Conservation (phyloP, 805 yeast genomes). For the Ascoidea asiatica region DNA sequence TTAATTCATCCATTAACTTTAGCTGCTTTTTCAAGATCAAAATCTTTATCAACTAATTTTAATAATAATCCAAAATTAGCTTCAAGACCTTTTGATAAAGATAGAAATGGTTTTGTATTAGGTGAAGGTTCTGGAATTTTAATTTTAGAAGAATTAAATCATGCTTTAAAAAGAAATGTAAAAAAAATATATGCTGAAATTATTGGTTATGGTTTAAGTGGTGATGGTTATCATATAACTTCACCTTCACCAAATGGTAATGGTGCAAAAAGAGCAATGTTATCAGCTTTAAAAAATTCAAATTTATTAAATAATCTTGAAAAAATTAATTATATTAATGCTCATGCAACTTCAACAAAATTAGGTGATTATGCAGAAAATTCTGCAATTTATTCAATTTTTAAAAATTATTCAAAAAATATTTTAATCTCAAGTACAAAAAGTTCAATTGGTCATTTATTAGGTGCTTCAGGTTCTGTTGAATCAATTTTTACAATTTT, state of each 20-base stretch:
- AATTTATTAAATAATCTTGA: slow-evolving; percentile 23
- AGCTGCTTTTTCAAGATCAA: slow-evolving; percentile 85
- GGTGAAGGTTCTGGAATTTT: slow-evolving; percentile 89
- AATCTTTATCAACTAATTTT: slow-evolving; percentile 54
- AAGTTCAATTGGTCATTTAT: slow-evolving; percentile 84
- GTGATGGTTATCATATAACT: slow-evolving; percentile 89
- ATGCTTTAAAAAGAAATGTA: slow-evolving; percentile 50
- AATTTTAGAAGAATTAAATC: slow-evolving; percentile 63
- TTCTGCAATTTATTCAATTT: slow-evolving; percentile 48
- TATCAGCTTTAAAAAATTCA: slow-evolving; percentile 49
- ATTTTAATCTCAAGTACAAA: slow-evolving; percentile 68
- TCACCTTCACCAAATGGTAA: slow-evolving; percentile 75
- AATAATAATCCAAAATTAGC: slow-evolving; percentile 52
- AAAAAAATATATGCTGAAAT: slow-evolving; percentile 61
- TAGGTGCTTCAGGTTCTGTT: slow-evolving; percentile 95
- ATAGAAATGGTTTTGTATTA: slow-evolving; percentile 77
- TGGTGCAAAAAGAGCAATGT: slow-evolving; percentile 81
- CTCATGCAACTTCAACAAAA: slow-evolving; percentile 91
- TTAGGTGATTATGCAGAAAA: slow-evolving; percentile 87
- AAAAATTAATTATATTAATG: slow-evolving; percentile 69
- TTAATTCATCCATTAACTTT: slow-evolving; percentile 75
- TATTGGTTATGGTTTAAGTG: slow-evolving; percentile 78
- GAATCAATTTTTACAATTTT: slow-evolving; percentile 73
- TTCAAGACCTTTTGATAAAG: slow-evolving; percentile 76
- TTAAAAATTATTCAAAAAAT: slow-evolving; percentile 23